phyloP scores from a whole-genome alignment of 2,329 filamentous ascomycete genomes.

The Bipolaris bicolor region DNA sequence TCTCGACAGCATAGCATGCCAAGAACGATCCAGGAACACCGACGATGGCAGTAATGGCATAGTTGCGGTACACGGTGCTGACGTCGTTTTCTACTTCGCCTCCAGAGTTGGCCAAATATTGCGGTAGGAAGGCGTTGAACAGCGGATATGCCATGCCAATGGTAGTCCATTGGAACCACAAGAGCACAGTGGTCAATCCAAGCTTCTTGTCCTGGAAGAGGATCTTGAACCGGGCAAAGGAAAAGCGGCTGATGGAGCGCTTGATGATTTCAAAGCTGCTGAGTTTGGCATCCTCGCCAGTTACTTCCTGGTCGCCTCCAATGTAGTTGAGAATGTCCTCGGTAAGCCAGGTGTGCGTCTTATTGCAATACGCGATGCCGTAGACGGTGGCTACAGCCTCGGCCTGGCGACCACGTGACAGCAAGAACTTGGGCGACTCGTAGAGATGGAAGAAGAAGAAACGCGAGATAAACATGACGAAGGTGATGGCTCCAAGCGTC shows the following conservation, averaged over 20 bases:
- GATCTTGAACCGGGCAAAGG: slow-evolving; percentile 68
- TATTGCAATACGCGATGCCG: slow-evolving; percentile 76
- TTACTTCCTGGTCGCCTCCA: slow-evolving; percentile 56
- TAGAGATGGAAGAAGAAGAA: slow-evolving; percentile 82
- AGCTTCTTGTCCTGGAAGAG: slow-evolving; percentile 62
- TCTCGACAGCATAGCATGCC: slow-evolving; percentile 73
- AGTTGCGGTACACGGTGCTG: slow-evolving; percentile 72
- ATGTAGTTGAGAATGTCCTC: slow-evolving; percentile 67
- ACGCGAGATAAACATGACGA: slow-evolving; percentile 77
- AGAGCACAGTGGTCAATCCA: slow-evolving; percentile 55
- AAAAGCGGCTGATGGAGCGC: slow-evolving; percentile 70
- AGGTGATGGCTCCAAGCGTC: slow-evolving; percentile 73
- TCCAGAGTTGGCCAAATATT: slow-evolving; percentile 72
- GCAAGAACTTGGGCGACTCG: slow-evolving; percentile 84
- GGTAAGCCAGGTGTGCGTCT: slow-evolving; percentile 61
- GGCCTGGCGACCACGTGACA: slow-evolving; percentile 75
- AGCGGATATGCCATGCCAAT: slow-evolving; percentile 88
- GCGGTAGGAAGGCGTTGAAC: slow-evolving; percentile 89
- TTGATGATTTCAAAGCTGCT: slow-evolving; percentile 59
- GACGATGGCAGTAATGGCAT: slow-evolving; percentile 77
- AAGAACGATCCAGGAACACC: slow-evolving; percentile 79
- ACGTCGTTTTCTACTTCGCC: slow-evolving; percentile 31
- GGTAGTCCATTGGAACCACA: slow-evolving; percentile 82
- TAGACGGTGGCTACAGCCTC: slow-evolving; percentile 83
- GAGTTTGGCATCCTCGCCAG: slow-evolving; percentile 47